Evolutionary conservation across 2,329 filamentous ascomycete genomes (phyloP).

Genomic region (Alternaria ventricosa): DNA sequence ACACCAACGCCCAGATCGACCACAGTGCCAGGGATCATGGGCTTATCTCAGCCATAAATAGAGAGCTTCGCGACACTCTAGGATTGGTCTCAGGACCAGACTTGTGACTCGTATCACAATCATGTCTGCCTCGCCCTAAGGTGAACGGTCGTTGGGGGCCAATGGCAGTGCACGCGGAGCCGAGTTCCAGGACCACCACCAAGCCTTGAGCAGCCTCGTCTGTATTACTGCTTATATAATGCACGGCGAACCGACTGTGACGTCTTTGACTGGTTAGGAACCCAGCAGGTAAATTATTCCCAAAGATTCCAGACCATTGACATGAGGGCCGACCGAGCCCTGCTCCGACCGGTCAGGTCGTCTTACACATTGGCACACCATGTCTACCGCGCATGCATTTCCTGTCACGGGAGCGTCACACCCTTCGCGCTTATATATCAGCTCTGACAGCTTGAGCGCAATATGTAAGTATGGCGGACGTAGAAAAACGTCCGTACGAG

Average conservation of each 20-base stretch:
- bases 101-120: constrained; percentile 8
- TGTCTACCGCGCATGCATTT: background rate
- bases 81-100: background rate
- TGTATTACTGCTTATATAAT: constrained; percentile 3
- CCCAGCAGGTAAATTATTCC: background rate
- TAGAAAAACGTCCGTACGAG: background rate
- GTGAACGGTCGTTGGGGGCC: constrained; percentile 5
- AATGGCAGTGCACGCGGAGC: constrained; percentile 10
- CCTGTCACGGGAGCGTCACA: background rate
- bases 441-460: background rate
- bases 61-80: background rate
- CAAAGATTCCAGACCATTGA: background rate
- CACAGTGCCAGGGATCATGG: background rate
- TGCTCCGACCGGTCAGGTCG: background rate
- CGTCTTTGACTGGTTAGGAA: background rate
- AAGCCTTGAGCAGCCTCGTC: constrained; percentile 1
- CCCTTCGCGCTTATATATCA: background rate
- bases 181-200: constrained; percentile 5
- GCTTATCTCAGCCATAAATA: constrained; percentile 15
- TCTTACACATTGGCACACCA: constrained; percentile 5
- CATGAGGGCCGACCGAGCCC: background rate
- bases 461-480: background rate
- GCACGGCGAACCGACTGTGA: background rate
- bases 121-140: constrained; percentile 21
- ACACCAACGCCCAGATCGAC: background rate